Percentiles rank a stretch among this genome's conserved stretches.
phyloP scores from a whole-genome alignment of 2,329 filamentous ascomycete species.

The Trichoderma sp. region DNA sequence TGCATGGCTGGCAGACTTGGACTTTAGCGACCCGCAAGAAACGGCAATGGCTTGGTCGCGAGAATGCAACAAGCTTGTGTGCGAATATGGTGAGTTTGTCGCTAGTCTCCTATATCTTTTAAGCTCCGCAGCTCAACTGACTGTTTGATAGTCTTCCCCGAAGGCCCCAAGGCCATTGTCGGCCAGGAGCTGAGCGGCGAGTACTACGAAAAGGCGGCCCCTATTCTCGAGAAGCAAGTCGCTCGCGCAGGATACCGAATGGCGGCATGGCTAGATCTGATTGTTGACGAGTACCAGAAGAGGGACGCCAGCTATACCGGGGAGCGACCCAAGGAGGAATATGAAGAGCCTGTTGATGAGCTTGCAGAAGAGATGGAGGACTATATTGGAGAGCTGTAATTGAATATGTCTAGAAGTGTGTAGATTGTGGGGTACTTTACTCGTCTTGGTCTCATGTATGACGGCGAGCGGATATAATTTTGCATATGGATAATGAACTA shows the following conservation, averaged over 20 bases:
- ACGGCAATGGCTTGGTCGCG: slow-evolving; percentile 63
- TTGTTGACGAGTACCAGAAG: slow-evolving; percentile 42
- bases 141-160: slow-evolving; percentile 49
- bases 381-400: slow-evolving; percentile 24
- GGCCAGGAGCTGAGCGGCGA: slow-evolving; percentile 59
- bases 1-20: slow-evolving; percentile 56
- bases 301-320: slow-evolving; percentile 20
- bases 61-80: slow-evolving; percentile 61
- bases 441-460: neutral
- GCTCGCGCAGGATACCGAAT: slow-evolving; percentile 67
- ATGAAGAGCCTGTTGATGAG: slow-evolving; percentile 7
- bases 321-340: slow-evolving; percentile 20
- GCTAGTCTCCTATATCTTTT: neutral
- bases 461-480: neutral
- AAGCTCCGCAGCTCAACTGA: neutral
- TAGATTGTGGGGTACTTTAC: neutral
- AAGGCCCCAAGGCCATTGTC: slow-evolving; percentile 56
- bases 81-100: slow-evolving; percentile 52
- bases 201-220: slow-evolving; percentile 63
- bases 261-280: slow-evolving; percentile 63
- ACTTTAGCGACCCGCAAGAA: slow-evolving; percentile 50
- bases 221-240: slow-evolving; percentile 62
- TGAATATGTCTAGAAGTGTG: neutral
- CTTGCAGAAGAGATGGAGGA: slow-evolving; percentile 26
- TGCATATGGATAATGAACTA: neutral